Conservation (phyloP, 2,329 filamentous ascomycete genomes). For the Chaetomiaceae sp. region DNA sequence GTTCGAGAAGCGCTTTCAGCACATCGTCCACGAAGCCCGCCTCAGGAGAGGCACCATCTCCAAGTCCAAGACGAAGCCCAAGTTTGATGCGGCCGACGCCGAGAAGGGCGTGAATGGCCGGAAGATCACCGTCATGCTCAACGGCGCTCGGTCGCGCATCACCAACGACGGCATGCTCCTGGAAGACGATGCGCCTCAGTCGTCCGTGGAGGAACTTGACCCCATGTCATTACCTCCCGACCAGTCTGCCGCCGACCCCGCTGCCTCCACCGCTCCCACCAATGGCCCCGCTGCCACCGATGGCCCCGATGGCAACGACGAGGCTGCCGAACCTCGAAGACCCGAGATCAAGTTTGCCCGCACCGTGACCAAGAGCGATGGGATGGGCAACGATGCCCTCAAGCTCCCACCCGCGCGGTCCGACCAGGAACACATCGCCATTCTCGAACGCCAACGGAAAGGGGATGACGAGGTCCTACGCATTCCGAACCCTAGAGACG, state of each 20-base stretch:
- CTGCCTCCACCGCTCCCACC: too few species aligned
- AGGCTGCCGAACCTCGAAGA: slow-evolving; percentile 8
- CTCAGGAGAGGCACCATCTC: slow-evolving; percentile 59
- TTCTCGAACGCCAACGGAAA: slow-evolving; percentile 78
- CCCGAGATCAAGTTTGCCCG: slow-evolving; percentile 63
- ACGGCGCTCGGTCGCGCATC: slow-evolving; percentile 49
- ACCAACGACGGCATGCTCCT: slow-evolving; percentile 57
- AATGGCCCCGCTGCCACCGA: too few species aligned
- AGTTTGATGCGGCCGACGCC: slow-evolving; percentile 41
- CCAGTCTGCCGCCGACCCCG: slow-evolving; percentile 3
- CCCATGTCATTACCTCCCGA: slow-evolving; percentile 15
- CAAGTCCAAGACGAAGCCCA: slow-evolving; percentile 53
- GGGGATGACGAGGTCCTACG: slow-evolving; percentile 70
- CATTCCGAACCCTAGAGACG: slow-evolving; percentile 88
- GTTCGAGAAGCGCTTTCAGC: slow-evolving; percentile 95
- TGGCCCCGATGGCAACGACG: not conserved
- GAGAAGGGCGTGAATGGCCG: slow-evolving; percentile 62
- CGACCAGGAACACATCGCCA: slow-evolving; percentile 79
- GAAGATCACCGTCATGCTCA: slow-evolving; percentile 61
- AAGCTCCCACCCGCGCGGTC: slow-evolving; percentile 49
- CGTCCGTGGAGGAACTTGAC: slow-evolving; percentile 28
- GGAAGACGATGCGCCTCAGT: slow-evolving; percentile 30
- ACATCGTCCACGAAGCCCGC: slow-evolving; percentile 70
- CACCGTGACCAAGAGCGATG: slow-evolving; percentile 57
- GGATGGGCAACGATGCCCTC: slow-evolving; percentile 44